Evolutionary conservation across 805 yeast genomes (phyloP).

Genomic region (Wickerhamiella australiensis): DNA sequence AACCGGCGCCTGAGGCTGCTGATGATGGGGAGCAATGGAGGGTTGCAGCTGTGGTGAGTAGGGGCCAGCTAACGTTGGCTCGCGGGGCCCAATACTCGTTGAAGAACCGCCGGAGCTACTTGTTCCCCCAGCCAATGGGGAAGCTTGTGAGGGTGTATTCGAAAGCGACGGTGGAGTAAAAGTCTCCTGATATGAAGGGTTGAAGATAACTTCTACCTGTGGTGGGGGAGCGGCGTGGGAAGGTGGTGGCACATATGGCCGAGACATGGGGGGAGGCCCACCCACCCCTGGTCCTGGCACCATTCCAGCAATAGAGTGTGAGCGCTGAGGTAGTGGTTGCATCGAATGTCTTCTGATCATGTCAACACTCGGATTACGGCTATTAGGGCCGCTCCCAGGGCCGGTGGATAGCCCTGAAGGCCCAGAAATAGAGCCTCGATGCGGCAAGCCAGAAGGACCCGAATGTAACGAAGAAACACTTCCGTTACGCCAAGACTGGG

Average conservation of each 20-base stretch:
- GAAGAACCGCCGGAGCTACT: not conserved
- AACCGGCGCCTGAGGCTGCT: not conserved
- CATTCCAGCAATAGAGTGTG: not conserved
- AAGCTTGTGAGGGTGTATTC: not conserved
- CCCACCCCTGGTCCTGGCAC: not conserved
- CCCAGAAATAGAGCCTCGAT: not conserved
- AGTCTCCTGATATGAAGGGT: not conserved
- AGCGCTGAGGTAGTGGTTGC: not conserved
- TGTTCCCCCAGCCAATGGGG: not conserved
- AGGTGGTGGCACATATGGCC: not conserved
- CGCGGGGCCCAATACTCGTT: not conserved
- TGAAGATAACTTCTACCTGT: conserved; percentile 1
- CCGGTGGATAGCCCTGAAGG: not conserved
- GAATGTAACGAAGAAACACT: not conserved
- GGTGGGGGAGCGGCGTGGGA: conserved; percentile 1
- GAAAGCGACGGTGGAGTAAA: not conserved
- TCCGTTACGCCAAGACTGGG: conserved; percentile 8
- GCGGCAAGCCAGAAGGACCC: not conserved
- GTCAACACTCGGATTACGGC: not conserved
- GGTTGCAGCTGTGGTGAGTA: not conserved
- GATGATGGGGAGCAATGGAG: not conserved
- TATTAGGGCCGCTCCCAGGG: not conserved
- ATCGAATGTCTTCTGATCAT: conserved; percentile 1
- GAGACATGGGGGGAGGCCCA: not conserved
- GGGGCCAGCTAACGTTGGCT: not conserved